Evolutionary conservation across 805 yeast genomes (phyloP).

Genomic region (Komagataella pastoris): DNA sequence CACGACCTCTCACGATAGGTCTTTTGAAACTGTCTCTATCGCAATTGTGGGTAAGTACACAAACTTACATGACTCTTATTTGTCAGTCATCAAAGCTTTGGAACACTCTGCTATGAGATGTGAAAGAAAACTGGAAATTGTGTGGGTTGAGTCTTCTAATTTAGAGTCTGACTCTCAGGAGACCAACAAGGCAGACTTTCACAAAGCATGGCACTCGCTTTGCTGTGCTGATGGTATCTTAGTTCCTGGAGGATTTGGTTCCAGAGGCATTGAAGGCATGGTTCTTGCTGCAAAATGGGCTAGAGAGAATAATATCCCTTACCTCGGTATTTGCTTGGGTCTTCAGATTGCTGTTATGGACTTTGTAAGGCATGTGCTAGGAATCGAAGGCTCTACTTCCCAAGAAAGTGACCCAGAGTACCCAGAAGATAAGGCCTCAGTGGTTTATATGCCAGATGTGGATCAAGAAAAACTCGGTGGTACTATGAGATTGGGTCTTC

Average conservation of each 20-base stretch:
- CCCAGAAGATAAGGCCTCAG: constrained; percentile 54
- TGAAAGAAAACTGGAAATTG: constrained; percentile 69
- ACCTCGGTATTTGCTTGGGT: constrained; percentile 94
- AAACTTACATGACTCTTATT: constrained; percentile 85
- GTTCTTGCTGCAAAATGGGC: constrained; percentile 95
- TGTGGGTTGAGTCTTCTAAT: constrained; percentile 93
- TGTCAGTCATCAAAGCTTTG: constrained; percentile 87
- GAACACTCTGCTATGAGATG: constrained; percentile 94
- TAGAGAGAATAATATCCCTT: constrained; percentile 90
- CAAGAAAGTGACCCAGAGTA: constrained; percentile 66
- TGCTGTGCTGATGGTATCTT: constrained; percentile 93
- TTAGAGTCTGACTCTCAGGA: constrained; percentile 64
- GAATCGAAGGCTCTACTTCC: constrained; percentile 56
- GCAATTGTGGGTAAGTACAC: constrained; percentile 98
- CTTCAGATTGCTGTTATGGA: constrained; percentile 96
- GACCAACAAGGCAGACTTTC: constrained; percentile 62
- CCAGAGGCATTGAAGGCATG: constrained; percentile 98
- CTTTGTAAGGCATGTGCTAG: constrained; percentile 70
- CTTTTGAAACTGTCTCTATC: constrained; percentile 79
- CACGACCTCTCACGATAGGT: constrained; percentile 69
- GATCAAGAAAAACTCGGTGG: constrained; percentile 95
- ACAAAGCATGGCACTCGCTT: constrained; percentile 89
- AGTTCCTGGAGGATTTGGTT: constrained; percentile 98
- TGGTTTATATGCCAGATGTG: constrained; percentile 97
- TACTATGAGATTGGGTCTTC: constrained; percentile 95